Conservation (phyloP, 2,329 filamentous ascomycete species). For the Arthrobotrys pseudoclavata region DNA sequence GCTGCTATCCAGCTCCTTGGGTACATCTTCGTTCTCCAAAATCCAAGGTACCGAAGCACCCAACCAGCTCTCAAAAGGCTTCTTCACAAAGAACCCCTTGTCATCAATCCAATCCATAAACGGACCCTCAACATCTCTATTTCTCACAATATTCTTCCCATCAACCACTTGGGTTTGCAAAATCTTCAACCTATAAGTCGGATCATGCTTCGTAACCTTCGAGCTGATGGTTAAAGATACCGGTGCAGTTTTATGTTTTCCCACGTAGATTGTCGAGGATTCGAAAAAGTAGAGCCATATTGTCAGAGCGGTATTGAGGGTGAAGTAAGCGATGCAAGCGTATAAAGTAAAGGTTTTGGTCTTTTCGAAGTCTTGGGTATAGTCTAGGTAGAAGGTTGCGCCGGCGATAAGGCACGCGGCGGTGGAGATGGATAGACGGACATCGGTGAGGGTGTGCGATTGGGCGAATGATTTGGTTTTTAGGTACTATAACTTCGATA, state of each 20-base stretch:
- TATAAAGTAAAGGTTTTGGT: conserved; percentile 85
- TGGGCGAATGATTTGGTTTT: conserved; percentile 87
- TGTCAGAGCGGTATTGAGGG: conserved; percentile 82
- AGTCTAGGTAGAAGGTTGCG: conserved; percentile 90
- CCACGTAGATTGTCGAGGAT: conserved; percentile 84
- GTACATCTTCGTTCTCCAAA: conserved; percentile 50
- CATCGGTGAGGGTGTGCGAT: conserved; percentile 82
- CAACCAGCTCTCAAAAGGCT: conserved; percentile 83
- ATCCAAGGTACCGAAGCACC: conserved; percentile 74
- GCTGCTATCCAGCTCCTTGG: conserved; percentile 39
- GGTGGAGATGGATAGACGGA: conserved; percentile 87
- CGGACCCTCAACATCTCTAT: conserved; percentile 72
- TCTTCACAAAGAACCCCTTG: conserved; percentile 78
- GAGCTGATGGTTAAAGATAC: conserved; percentile 79
- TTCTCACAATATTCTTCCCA: conserved; percentile 64
- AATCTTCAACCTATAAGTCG: conserved; percentile 82
- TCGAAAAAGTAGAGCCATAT: conserved; percentile 89
- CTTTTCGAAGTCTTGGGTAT: conserved; percentile 83
- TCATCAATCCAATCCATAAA: conserved; percentile 84
- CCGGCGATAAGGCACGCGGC: conserved; percentile 82
- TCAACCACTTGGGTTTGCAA: conserved; percentile 68
- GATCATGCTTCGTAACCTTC: conserved; percentile 81
- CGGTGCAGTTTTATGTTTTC: conserved; percentile 73
- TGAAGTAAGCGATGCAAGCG: conserved; percentile 83
- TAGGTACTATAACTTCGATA: conserved; percentile 77